A percentile compares a stretch with the other conserved stretches of the same genome.
phyloP scores from a whole-genome alignment of 331 rosid genomes.

The Phaseolus coccineus region DNA sequence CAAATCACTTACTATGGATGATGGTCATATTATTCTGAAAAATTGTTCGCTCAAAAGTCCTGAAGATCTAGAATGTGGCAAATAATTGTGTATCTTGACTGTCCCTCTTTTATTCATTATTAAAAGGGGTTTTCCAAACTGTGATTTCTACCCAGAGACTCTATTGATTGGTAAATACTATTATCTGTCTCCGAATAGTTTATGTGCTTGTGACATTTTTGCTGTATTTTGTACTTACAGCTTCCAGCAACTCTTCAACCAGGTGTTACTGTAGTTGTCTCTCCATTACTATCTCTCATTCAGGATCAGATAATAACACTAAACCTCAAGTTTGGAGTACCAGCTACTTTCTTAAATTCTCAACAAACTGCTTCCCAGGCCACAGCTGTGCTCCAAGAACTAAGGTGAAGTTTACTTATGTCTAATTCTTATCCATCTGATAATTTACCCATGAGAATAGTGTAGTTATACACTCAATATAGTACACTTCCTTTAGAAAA shows the following conservation, averaged over 20 bases:
- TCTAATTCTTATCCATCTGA: slow-evolving; percentile 28
- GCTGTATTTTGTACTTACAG: slow-evolving; percentile 58
- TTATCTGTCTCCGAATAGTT: slow-evolving; percentile 29
- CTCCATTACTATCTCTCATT: slow-evolving; percentile 96
- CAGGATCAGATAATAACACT: slow-evolving; percentile 94
- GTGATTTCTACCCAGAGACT: slow-evolving; percentile 18
- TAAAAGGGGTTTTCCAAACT: background rate
- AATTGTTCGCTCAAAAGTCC: slow-evolving; percentile 25
- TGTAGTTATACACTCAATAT: background rate
- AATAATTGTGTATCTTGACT: slow-evolving; percentile 14
- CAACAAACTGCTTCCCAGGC: slow-evolving; percentile 89
- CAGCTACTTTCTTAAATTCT: slow-evolving; percentile 92
- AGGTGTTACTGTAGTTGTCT: slow-evolving; percentile 86
- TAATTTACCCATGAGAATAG: slow-evolving; percentile 18
- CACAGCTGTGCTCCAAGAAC: slow-evolving; percentile 86
- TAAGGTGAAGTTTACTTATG: slow-evolving; percentile 70
- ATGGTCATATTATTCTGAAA: slow-evolving; percentile 28
- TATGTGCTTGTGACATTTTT: slow-evolving; percentile 36
- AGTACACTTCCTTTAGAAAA: background rate
- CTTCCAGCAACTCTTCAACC: slow-evolving; percentile 94
- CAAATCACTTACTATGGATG: slow-evolving; percentile 17
- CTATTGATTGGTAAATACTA: slow-evolving; percentile 22
- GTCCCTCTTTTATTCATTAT: slow-evolving; percentile 18
- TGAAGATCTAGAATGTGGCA: slow-evolving; percentile 33
- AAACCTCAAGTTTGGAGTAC: slow-evolving; percentile 87